Evolutionary conservation across 2,329 filamentous ascomycete genomes (phyloP).

Genomic region (Blastomyces emzantsi): DNA sequence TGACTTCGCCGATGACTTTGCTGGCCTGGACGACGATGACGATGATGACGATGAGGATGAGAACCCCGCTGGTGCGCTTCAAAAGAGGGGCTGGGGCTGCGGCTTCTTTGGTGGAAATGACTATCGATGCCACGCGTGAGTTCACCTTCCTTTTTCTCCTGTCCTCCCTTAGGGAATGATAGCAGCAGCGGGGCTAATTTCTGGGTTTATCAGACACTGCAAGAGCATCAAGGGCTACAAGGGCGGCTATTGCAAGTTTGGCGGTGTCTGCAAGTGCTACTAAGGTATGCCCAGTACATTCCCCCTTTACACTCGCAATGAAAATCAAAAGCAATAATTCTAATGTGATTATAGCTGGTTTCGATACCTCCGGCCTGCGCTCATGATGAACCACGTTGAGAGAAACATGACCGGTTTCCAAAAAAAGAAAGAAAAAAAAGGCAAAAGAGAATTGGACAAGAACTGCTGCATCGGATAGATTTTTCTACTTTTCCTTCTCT

Average conservation of each 20-base stretch:
- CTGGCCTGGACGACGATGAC: neutral
- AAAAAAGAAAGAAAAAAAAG: neutral
- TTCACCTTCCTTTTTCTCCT: neutral
- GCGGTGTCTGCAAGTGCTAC: conserved; percentile 4
- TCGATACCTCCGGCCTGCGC: neutral
- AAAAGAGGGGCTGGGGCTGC: conserved; percentile 1
- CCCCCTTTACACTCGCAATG: neutral
- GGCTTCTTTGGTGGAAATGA: neutral
- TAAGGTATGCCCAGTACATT: neutral
- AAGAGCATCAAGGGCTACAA: neutral
- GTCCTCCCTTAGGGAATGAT: neutral
- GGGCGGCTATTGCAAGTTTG: conserved; percentile 1
- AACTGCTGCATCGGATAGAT: neutral
- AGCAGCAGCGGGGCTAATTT: neutral
- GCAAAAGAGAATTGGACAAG: neutral
- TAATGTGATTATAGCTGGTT: neutral
- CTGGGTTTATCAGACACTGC: neutral
- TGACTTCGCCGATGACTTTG: neutral
- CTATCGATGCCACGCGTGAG: neutral
- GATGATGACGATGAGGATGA: neutral
- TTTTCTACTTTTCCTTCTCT: neutral
- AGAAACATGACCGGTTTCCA: neutral
- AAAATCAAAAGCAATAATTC: neutral
- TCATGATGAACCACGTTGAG: conserved; percentile 2
- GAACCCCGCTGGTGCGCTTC: neutral